Evolutionary conservation across 805 yeast genomes (phyloP).

Genomic region (Teunomyces lycoperdinae): DNA sequence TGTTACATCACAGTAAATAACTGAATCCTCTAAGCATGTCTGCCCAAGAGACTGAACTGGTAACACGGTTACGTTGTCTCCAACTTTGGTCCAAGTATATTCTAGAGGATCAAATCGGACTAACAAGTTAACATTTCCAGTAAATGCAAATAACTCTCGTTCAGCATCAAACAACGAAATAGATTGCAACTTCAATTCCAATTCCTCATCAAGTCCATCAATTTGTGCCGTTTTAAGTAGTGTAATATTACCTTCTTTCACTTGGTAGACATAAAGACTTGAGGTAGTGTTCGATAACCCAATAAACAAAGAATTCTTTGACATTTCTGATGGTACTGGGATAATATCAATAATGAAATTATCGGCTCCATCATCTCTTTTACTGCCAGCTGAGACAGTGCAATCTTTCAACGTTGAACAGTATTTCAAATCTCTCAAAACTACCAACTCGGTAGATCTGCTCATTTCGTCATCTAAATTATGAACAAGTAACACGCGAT

Average conservation of each 20-base stretch:
- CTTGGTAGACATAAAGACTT: background rate
- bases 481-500: background rate
- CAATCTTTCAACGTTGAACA: background rate
- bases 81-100: background rate
- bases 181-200: slow-evolving; percentile 8
- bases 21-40: background rate
- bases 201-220: background rate
- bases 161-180: slow-evolving; percentile 13
- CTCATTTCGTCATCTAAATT: background rate
- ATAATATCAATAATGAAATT: background rate
- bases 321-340: background rate
- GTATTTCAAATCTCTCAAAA: background rate
- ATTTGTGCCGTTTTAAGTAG: background rate
- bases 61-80: background rate
- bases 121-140: slow-evolving; percentile 16
- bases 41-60: slow-evolving; percentile 1
- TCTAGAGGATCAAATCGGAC: slow-evolving; percentile 3
- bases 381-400: too few relatives aligned
- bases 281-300: slow-evolving; percentile 4
- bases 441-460: background rate
- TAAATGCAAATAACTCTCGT: slow-evolving; percentile 11
- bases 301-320: background rate
- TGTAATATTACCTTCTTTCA: background rate
- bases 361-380: too few relatives aligned
- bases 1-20: slow-evolving; percentile 3